Evolutionary conservation across 192 early-diverging fungal genomes (phyloP).

Genomic region (Allomyces arbusculus): DNA sequence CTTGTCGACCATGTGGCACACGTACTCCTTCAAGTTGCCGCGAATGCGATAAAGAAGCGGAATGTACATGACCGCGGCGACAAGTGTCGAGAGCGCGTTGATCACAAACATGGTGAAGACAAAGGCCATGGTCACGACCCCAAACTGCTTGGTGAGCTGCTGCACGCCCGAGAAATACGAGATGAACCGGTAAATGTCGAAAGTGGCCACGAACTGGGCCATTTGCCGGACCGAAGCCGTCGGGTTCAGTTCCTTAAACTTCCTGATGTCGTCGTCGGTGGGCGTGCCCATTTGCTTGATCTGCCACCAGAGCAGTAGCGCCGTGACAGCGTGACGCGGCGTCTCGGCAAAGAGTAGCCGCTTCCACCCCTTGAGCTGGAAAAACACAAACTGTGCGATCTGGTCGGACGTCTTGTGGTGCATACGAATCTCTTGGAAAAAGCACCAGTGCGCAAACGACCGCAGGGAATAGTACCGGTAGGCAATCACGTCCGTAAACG

Average conservation of each 20-base stretch:
- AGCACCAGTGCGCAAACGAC: constrained; percentile 60
- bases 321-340: constrained; percentile 53
- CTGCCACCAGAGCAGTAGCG: no score
- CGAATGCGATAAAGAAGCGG: no score
- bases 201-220: no score
- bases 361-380: constrained; percentile 68
- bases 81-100: no score
- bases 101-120: no score
- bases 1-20: no score
- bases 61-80: no score
- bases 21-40: no score
- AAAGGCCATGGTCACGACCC: no score
- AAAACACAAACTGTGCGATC: constrained; percentile 65
- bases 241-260: constrained; percentile 9
- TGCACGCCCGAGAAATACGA: no score
- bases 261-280: constrained; percentile 5
- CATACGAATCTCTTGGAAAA: constrained; percentile 50
- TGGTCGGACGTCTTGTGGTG: constrained; percentile 38
- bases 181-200: no score
- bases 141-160: background rate
- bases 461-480: constrained; percentile 51
- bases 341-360: constrained; percentile 61
- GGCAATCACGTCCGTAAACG: constrained; percentile 49
- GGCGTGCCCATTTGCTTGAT: constrained; percentile 10
- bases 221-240: constrained; percentile 4